Evolutionary conservation across 2,329 filamentous ascomycete genomes (phyloP), one percentile per base, ranked within the genome.

Genomic region (Fusarium verrucosum): DNA sequence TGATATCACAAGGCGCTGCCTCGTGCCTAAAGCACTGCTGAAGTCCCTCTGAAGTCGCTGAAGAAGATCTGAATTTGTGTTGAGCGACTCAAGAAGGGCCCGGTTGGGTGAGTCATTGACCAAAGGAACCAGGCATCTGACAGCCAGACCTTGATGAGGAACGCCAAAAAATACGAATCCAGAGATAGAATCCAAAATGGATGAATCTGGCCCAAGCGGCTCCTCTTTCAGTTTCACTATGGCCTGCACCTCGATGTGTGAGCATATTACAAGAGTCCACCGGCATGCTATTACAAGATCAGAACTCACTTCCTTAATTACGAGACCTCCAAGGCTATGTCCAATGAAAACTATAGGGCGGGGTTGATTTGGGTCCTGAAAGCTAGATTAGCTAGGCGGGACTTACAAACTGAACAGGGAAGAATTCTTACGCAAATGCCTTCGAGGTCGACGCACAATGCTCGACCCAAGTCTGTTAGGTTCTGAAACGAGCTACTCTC

Each of bases 361-460:
- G 0, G 2, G 3, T 7, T 52, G 30, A 9, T 9, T 7, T 14
- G 3, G 8, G 4, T 35, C 19, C 45, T 50, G 4, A 2, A 20
- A 1, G 0, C 4, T 8, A 0, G 0, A 10, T 54, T 25, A 54
- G 14, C 1, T 14, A 1, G 4, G 9, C 3, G 7, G 2, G 17
- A 4, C 1, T 4, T 10, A 3, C n/a, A n/a, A 8, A 7, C 11
- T 22, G 17, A 6, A 17, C n/a, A 10, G 6, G 4, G 2, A 13
- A 1, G 9, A 10, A 7, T 10, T 17, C 9, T 23, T 26, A 40
- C 44, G 16, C 2, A 13, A 3, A 52, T 52, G 0, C 20, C 30
- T 9, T 36, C 13, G 1, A 55, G 36, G 6, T 42, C 51, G 4
- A 42, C 5, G 1, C 28, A 28, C 0, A 52, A 16, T 11, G 51